These are phyloP conservation scores for Tulasnella sp. DNA, from an alignment of 768 basidiomycete genomes.

Conservation along the genomic window DNA sequence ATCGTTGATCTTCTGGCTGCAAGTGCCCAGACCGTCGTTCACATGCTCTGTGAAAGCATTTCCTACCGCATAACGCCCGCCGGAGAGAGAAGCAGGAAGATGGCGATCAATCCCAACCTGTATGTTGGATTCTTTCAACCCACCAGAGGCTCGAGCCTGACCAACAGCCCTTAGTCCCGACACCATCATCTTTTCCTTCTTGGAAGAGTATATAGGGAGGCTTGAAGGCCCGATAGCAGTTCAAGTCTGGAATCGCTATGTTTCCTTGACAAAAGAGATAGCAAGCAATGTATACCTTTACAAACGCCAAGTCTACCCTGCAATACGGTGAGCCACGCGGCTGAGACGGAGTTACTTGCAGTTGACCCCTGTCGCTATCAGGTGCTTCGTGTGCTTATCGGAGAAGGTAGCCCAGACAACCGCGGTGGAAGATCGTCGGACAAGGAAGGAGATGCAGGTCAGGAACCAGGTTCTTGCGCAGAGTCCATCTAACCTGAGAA, in stretches of 20 bases:
- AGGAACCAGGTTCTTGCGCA: neutral
- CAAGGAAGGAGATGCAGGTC: constrained; percentile 87
- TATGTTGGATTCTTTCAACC: constrained; percentile 40
- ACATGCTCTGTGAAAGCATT: constrained; percentile 85
- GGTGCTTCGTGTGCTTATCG: constrained; percentile 71
- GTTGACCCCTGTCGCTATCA: constrained; percentile 37
- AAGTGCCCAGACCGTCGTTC: constrained; percentile 81
- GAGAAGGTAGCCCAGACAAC: constrained; percentile 86
- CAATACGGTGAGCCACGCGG: constrained; percentile 55
- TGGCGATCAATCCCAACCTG: constrained; percentile 63
- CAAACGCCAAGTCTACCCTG: constrained; percentile 65
- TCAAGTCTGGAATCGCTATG: constrained; percentile 83
- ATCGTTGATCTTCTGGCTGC: constrained; percentile 78
- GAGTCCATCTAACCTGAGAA: neutral
- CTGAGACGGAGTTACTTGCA: constrained; percentile 28
- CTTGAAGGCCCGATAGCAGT: constrained; percentile 88
- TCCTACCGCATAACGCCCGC: constrained; percentile 53
- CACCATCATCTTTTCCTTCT: constrained; percentile 69
- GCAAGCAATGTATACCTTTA: constrained; percentile 61
- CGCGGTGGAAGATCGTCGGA: constrained; percentile 81
- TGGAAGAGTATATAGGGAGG: constrained; percentile 77
- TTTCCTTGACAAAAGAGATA: constrained; percentile 76
- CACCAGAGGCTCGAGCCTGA: constrained; percentile 23
- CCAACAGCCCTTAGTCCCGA: constrained; percentile 57
- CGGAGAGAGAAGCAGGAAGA: constrained; percentile 59